These are phyloP conservation scores for Simmondsia chinensis DNA, from an alignment of 148 eudicot genomes.

Conservation along the genomic window DNA sequence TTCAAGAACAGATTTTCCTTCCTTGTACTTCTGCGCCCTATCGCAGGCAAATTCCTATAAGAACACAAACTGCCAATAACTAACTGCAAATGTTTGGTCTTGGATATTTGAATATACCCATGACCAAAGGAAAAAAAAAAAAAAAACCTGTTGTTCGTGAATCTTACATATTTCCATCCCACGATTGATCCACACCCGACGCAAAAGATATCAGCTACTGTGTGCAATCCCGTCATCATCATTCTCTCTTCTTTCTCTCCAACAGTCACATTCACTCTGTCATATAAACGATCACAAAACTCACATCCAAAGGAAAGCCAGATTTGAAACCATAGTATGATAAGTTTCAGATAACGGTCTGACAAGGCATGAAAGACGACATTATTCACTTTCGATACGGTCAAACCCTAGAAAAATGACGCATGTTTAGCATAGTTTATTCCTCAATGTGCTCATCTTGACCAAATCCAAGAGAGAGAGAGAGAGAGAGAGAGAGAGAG, in stretches of 20 bases:
- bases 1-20: conserved; percentile 96
- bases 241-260: conserved; percentile 69
- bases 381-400: no score
- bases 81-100: conserved; percentile 7
- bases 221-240: conserved; percentile 94
- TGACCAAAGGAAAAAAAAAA: conserved; percentile 1
- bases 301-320: no score
- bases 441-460: no score
- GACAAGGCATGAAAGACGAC: no score
- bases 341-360: no score
- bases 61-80: conserved; percentile 17
- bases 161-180: conserved; percentile 93
- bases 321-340: no score
- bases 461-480: no score
- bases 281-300: no score
- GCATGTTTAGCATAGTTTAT: no score
- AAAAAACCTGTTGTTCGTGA: conserved; percentile 5
- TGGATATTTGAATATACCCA: no score
- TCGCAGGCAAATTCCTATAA: conserved; percentile 90
- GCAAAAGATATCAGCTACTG: conserved; percentile 83
- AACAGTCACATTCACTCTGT: conserved; percentile 63
- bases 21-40: conserved; percentile 89
- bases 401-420: no score
- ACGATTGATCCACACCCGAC: conserved; percentile 80
- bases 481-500: no score